These are phyloP conservation scores for Lepidium sativum DNA, from an alignment of 345 rosid genomes.

Conservation along the genomic window DNA sequence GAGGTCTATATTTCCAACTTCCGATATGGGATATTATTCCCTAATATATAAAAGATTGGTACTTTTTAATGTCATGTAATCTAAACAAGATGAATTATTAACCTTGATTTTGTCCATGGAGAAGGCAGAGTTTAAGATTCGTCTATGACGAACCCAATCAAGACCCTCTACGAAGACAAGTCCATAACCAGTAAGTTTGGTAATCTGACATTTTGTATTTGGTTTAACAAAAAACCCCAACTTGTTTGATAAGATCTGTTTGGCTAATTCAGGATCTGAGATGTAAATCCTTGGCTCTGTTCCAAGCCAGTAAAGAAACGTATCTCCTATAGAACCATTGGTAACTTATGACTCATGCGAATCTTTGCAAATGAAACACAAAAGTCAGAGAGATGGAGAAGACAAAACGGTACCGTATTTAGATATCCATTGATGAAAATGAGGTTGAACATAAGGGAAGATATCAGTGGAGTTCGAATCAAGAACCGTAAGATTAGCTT, in stretches of 20 bases:
- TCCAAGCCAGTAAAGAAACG: constrained; percentile 40
- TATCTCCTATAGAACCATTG: constrained; percentile 28
- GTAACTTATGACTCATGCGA: neutral
- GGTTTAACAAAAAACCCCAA: constrained; percentile 32
- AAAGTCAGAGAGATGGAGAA: neutral
- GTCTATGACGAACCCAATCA: constrained; percentile 37
- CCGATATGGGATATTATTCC: too few relatives aligned
- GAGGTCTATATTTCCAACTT: too few relatives aligned
- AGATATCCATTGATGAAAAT: constrained; percentile 11
- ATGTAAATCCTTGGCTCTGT: constrained; percentile 31
- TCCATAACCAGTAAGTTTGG: constrained; percentile 32
- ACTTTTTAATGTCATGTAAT: neutral
- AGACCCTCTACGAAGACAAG: constrained; percentile 26
- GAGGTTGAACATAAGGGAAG: constrained; percentile 17
- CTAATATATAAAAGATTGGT: neutral
- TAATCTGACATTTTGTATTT: neutral
- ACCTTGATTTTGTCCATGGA: constrained; percentile 43
- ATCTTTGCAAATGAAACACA: too few relatives aligned
- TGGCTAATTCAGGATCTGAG: constrained; percentile 34
- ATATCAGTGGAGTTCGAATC: constrained; percentile 13
- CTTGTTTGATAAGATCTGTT: constrained; percentile 35
- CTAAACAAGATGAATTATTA: neutral
- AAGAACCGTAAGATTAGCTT: constrained; percentile 17
- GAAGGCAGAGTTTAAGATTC: constrained; percentile 41
- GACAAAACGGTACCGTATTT: constrained; percentile 18